These are phyloP conservation scores for Amanita pseudoporphyria DNA, from an alignment of 768 basidiomycete genomes.

Conservation along the genomic window DNA sequence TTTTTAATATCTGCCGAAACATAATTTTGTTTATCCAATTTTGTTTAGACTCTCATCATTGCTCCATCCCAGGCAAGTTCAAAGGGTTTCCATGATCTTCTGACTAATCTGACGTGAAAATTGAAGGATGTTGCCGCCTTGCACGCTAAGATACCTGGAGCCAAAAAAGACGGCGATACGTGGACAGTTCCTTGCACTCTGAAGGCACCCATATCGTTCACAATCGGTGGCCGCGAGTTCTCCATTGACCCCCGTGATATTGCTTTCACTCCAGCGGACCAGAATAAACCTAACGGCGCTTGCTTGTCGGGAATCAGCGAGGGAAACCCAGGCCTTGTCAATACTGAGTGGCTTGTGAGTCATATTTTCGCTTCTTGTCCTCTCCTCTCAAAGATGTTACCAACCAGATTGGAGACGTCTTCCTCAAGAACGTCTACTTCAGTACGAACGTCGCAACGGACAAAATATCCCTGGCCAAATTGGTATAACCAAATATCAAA, in stretches of 20 bases:
- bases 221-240: conserved; percentile 49
- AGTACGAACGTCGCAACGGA: conserved; percentile 26
- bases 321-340: conserved; percentile 35
- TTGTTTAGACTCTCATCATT: conserved; percentile 1
- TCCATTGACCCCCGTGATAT: conserved; percentile 52
- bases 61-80: conserved; percentile 1
- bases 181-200: conserved; percentile 64
- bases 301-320: conserved; percentile 55
- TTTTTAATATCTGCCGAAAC: not conserved
- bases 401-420: conserved; percentile 28
- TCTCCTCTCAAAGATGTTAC: not conserved
- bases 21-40: not conserved
- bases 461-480: conserved; percentile 24
- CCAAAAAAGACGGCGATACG: conserved; percentile 34
- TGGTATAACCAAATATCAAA: conserved; percentile 4
- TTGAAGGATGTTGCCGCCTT: conserved; percentile 42
- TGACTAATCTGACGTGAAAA: conserved; percentile 11
- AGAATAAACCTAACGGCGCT: conserved; percentile 35
- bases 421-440: conserved; percentile 32
- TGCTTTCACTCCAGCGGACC: conserved; percentile 39
- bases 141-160: conserved; percentile 47
- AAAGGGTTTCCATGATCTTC: not conserved
- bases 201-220: conserved; percentile 40
- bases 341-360: conserved; percentile 54
- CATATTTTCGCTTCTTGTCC: not conserved